Conservation (phyloP, 495 filamentous ascomycete genomes). For the Massariosphaeria phaeospora region DNA sequence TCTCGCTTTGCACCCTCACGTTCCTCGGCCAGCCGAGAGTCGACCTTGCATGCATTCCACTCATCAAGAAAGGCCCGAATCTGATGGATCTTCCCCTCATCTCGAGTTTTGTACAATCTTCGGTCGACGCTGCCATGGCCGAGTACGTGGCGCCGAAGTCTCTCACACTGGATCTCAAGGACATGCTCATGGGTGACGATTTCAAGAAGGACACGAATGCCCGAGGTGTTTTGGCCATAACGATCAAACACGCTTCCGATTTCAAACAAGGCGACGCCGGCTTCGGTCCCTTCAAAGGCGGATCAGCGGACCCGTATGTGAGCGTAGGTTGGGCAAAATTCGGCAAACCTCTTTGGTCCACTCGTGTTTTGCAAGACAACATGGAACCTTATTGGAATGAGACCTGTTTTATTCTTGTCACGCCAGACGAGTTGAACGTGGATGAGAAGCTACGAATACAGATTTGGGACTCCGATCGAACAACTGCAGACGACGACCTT, state of each 20-base stretch:
- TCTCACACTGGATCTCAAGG: constrained; percentile 64
- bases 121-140: constrained; percentile 63
- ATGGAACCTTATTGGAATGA: constrained; percentile 66
- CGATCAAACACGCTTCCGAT: constrained; percentile 56
- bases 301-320: constrained; percentile 64
- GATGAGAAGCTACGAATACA: constrained; percentile 62
- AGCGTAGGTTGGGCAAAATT: constrained; percentile 71
- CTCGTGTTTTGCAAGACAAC: constrained; percentile 57
- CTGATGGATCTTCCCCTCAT: constrained; percentile 68
- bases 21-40: constrained; percentile 73
- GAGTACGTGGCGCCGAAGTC: constrained; percentile 72
- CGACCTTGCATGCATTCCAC: constrained; percentile 61
- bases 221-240: constrained; percentile 59
- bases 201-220: constrained; percentile 67
- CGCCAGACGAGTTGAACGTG: constrained; percentile 65
- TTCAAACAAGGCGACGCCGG: constrained; percentile 65
- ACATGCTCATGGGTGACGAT: constrained; percentile 69
- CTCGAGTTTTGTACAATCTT: constrained; percentile 65
- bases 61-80: constrained; percentile 61
- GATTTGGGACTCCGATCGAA: constrained; percentile 67
- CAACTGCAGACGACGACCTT: constrained; percentile 67
- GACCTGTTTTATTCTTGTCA: constrained; percentile 59
- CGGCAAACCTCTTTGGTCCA: constrained; percentile 61
- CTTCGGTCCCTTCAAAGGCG: constrained; percentile 49
- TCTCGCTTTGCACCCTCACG: constrained; percentile 63